Conservation (phyloP, 768 basidiomycete genomes). For the Podaxis sp. region DNA sequence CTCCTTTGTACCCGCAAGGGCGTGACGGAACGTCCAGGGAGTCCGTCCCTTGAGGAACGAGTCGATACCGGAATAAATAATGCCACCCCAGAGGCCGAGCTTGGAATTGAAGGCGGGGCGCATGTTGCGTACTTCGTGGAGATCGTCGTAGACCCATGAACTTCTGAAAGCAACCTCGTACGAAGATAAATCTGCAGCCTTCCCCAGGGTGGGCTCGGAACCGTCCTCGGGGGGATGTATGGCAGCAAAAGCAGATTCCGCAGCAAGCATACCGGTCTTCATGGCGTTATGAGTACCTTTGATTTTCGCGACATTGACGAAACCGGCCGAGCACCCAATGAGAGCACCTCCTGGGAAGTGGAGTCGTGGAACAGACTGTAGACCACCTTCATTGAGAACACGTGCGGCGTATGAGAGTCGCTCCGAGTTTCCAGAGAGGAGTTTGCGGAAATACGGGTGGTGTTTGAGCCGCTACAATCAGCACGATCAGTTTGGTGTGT, state of each 20-base stretch:
- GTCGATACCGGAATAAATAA: conserved; percentile 88
- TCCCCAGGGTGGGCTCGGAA: conserved; percentile 14
- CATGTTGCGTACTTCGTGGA: conserved; percentile 88
- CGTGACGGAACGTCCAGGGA: conserved; percentile 90
- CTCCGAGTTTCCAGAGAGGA: conserved; percentile 63
- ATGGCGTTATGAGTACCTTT: conserved; percentile 99
- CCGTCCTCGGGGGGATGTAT: conserved; percentile 35
- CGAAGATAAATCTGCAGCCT: conserved; percentile 58
- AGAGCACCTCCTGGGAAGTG: conserved; percentile 94
- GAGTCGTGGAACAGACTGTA: conserved; percentile 83
- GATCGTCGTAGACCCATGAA: conserved; percentile 85
- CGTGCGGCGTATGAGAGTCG: conserved; percentile 92
- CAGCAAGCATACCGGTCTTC: conserved; percentile 98
- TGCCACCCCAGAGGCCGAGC: conserved; percentile 84
- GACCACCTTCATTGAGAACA: conserved; percentile 88
- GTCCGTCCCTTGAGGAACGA: conserved; percentile 79
- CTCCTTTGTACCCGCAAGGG: conserved; percentile 30
- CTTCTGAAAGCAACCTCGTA: conserved; percentile 70
- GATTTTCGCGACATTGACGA: conserved; percentile 96
- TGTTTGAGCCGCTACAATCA: conserved; percentile 75
- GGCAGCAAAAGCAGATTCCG: conserved; percentile 77
- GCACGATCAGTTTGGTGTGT: not conserved
- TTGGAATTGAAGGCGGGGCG: conserved; percentile 83
- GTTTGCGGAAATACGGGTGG: conserved; percentile 85
- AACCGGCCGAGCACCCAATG: conserved; percentile 93